These are phyloP conservation scores for Groenewaldozyma auringiensis DNA, from an alignment of 1,139 yeast genomes.

Conservation along the genomic window DNA sequence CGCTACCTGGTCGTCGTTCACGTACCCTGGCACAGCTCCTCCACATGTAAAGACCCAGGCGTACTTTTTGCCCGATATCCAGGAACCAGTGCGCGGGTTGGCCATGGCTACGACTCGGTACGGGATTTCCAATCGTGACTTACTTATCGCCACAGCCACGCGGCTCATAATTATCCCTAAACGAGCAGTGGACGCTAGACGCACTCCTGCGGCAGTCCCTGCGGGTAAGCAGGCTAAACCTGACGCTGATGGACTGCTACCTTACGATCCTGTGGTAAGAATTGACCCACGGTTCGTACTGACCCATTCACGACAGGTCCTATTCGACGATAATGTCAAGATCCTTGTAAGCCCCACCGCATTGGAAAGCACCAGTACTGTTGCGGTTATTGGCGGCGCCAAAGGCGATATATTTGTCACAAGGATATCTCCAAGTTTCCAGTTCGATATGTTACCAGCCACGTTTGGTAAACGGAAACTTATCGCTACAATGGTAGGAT, in stretches of 20 bases:
- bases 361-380: constrained; percentile 39
- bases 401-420: constrained; percentile 64
- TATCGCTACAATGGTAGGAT: constrained; percentile 48
- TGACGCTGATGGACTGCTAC: constrained; percentile 48
- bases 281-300: constrained; percentile 41
- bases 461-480: constrained; percentile 64
- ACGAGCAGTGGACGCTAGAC: constrained; percentile 30
- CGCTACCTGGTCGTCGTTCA: constrained; percentile 24
- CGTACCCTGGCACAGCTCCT: constrained; percentile 34
- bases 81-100: constrained; percentile 47
- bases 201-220: constrained; percentile 42
- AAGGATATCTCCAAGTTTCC: constrained; percentile 68
- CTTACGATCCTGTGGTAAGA: constrained; percentile 59
- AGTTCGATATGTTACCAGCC: constrained; percentile 67
- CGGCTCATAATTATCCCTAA: constrained; percentile 69
- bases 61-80: constrained; percentile 40
- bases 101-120: constrained; percentile 55
- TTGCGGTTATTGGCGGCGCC: constrained; percentile 60
- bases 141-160: constrained; percentile 51
- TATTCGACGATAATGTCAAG: not conserved
- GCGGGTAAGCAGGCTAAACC: constrained; percentile 38
- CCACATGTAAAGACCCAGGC: constrained; percentile 50
- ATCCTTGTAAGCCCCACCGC: not conserved
- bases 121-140: constrained; percentile 68
- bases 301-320: constrained; percentile 35